These are phyloP conservation scores for Hericium coralloides DNA, from an alignment of 768 basidiomycete species.

Conservation along the genomic window DNA sequence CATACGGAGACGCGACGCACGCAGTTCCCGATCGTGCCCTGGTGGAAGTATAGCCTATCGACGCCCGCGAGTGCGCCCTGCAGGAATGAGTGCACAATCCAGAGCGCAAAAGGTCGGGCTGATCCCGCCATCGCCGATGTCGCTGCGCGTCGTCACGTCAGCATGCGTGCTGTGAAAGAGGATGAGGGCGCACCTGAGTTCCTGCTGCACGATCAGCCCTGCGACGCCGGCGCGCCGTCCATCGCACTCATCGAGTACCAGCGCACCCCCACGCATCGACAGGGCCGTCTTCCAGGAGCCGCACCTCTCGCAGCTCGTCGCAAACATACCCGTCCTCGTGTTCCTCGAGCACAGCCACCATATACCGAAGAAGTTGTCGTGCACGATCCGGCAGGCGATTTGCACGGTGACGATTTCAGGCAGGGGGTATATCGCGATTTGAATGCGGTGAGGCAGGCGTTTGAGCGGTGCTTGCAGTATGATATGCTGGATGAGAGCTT, in stretches of 20 bases:
- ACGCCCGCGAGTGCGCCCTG: conserved; percentile 28
- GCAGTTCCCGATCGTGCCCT: conserved; percentile 32
- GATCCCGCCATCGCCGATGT: conserved; percentile 33
- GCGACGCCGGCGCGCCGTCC: conserved; percentile 28
- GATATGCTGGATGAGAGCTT: conserved; percentile 39
- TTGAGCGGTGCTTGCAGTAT: conserved; percentile 52
- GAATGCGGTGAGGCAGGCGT: conserved; percentile 58
- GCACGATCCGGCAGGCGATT: conserved; percentile 44
- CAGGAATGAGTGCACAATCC: conserved; percentile 33
- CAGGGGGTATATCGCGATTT: conserved; percentile 71
- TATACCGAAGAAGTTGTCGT: conserved; percentile 41
- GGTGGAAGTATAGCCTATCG: conserved; percentile 31
- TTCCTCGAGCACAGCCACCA: conserved; percentile 55
- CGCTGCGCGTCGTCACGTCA: conserved; percentile 26
- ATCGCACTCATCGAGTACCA: conserved; percentile 57
- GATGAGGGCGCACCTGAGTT: no score
- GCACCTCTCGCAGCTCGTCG: conserved; percentile 55
- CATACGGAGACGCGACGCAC: conserved; percentile 13
- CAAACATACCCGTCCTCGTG: conserved; percentile 60
- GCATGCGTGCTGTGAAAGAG: no score
- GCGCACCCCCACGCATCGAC: conserved; percentile 57
- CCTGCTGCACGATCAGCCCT: conserved; percentile 42
- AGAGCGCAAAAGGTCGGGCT: conserved; percentile 30
- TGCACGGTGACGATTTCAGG: conserved; percentile 61
- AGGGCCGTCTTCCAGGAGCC: conserved; percentile 58